Evolutionary conservation across 495 filamentous ascomycete species (phyloP).

Genomic region (Xylaria scruposa): DNA sequence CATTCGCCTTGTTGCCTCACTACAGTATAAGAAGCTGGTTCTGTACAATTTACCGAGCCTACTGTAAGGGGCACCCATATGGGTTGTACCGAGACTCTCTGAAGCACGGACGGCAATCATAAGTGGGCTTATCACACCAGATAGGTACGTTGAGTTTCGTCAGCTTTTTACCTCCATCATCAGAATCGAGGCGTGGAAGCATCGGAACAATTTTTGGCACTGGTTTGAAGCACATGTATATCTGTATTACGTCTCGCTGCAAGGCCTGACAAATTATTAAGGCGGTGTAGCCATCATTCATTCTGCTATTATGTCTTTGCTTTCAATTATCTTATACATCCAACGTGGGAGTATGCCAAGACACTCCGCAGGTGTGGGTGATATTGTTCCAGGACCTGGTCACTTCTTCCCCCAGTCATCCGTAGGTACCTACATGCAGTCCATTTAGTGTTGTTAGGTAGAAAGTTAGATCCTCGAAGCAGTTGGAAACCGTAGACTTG

Average conservation of each 20-base stretch:
- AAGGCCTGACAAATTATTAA: constrained; percentile 1
- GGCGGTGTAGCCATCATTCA: neutral
- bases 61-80: constrained; percentile 10
- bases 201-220: neutral
- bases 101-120: constrained; percentile 16
- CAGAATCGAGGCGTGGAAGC: neutral
- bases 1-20: neutral
- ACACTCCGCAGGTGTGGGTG: constrained; percentile 1
- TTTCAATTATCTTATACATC: neutral
- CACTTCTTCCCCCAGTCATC: neutral
- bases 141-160: neutral
- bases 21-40: neutral
- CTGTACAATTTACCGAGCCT: neutral
- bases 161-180: neutral
- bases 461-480: neutral
- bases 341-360: neutral
- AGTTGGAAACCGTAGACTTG: constrained; percentile 5
- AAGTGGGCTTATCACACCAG: constrained; percentile 7
- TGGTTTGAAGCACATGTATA: neutral
- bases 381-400: constrained; percentile 2
- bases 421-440: too few species aligned
- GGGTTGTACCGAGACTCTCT: neutral
- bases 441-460: neutral
- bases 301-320: neutral
- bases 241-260: neutral